A percentile compares a stretch with the other conserved stretches of the same genome.
Evolutionary conservation across 1,284 basidiomycete genomes (phyloP).

Genomic region (Ustilago shanxiensis): DNA sequence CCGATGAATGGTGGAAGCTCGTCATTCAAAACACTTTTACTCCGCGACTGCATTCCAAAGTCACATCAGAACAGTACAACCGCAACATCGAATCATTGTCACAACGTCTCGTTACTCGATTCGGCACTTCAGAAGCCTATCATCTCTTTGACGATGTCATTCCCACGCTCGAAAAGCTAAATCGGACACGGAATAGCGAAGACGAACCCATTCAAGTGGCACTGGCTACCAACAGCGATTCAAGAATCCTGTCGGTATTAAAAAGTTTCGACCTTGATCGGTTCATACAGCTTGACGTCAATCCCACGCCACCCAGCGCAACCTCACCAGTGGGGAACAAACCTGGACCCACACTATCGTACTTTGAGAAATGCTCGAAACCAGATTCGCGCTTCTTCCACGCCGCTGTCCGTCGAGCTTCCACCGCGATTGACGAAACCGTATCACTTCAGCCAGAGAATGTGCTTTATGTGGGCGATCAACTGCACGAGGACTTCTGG

Average conservation of each 20-base stretch:
- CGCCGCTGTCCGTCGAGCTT: conserved; percentile 33
- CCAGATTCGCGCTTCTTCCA: conserved; percentile 48
- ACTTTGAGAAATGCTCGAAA: conserved; percentile 50
- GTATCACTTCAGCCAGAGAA: neutral
- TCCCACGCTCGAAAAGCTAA: conserved; percentile 27
- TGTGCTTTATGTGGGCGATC: conserved; percentile 57
- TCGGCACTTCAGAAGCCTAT: conserved; percentile 48
- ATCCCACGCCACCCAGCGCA: neutral
- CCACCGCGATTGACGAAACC: neutral
- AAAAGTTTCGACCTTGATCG: conserved; percentile 36
- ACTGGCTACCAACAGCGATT: conserved; percentile 56
- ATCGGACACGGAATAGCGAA: neutral
- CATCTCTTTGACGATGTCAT: conserved; percentile 47
- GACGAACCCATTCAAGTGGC: conserved; percentile 15
- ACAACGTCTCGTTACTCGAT: conserved; percentile 35
- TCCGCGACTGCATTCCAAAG: conserved; percentile 11
- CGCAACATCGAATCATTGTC: conserved; percentile 16
- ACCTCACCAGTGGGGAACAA: neutral
- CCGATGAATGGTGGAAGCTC: conserved; percentile 54
- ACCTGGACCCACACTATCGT: conserved; percentile 42
- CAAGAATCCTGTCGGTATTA: conserved; percentile 44
- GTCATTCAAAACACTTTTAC: conserved; percentile 53
- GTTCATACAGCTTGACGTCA: conserved; percentile 37
- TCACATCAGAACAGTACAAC: conserved; percentile 15
- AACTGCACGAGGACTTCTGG: conserved; percentile 57